Evolutionary conservation across 306 rosid species (phyloP).

Genomic region (Vicia faba): DNA sequence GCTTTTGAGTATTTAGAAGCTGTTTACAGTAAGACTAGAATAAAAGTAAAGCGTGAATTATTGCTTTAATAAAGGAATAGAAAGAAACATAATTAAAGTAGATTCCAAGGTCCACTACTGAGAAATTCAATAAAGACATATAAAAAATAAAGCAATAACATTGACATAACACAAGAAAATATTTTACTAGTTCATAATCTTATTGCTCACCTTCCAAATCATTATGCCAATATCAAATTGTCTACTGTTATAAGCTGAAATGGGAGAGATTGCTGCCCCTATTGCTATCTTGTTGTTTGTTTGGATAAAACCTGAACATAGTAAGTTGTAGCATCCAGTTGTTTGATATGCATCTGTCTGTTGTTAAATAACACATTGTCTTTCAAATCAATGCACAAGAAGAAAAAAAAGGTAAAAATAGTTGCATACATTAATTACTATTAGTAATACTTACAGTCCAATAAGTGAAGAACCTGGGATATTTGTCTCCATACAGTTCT

Average conservation of each 20-base stretch:
- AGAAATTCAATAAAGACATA: not conserved
- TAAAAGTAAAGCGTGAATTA: slow-evolving; percentile 29
- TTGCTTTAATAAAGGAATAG: slow-evolving; percentile 43
- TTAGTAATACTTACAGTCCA: slow-evolving; percentile 80
- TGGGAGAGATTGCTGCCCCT: slow-evolving; percentile 96
- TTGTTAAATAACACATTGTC: slow-evolving; percentile 20
- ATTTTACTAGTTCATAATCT: not conserved
- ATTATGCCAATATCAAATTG: slow-evolving; percentile 94
- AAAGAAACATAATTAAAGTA: slow-evolving; percentile 28
- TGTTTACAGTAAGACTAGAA: slow-evolving; percentile 36
- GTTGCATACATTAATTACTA: not conserved
- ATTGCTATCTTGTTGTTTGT: slow-evolving; percentile 93
- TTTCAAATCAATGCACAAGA: not conserved
- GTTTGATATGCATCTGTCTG: slow-evolving; percentile 98
- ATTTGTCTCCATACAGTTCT: slow-evolving; percentile 89
- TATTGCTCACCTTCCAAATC: slow-evolving; percentile 83
- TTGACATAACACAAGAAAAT: slow-evolving; percentile 3
- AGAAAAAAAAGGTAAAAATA: not conserved
- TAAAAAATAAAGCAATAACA: slow-evolving; percentile 41
- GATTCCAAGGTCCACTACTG: slow-evolving; percentile 43
- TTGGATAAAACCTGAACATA: slow-evolving; percentile 96
- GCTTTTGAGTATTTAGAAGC: slow-evolving; percentile 32
- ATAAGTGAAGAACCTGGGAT: slow-evolving; percentile 94
- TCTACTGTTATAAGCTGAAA: slow-evolving; percentile 69
- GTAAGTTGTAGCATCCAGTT: slow-evolving; percentile 95